Evolutionary conservation across 306 rosid genomes (phyloP).

Genomic region (Quercus robur): DNA sequence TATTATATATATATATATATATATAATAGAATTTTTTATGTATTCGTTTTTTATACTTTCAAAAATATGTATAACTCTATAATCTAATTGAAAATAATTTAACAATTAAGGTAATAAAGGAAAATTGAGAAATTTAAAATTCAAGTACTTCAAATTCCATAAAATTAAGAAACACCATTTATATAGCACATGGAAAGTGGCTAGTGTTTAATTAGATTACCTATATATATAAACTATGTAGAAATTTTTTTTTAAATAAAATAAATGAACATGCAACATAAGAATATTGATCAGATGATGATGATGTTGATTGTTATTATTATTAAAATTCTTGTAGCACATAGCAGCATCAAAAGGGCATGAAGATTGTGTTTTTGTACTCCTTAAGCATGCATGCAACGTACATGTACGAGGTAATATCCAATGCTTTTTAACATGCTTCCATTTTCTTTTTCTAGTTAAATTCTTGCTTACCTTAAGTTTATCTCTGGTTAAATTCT

Average conservation of each 20-base stretch:
- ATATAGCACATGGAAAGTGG: no score
- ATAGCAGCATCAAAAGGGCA: conserved; percentile 77
- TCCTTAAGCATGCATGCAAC: conserved; percentile 63
- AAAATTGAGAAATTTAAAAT: no score
- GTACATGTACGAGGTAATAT: conserved; percentile 55
- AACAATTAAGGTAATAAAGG: no score
- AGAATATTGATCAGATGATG: background rate
- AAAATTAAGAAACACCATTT: no score
- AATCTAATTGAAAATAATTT: no score
- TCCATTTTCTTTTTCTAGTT: background rate
- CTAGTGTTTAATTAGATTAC: no score
- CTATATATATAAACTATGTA: background rate
- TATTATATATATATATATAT: background rate
- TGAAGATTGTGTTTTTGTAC: conserved; percentile 64
- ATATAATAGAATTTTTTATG: no score
- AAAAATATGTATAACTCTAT: no score
- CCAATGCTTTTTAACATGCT: background rate
- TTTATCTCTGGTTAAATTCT: background rate
- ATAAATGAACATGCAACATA: background rate
- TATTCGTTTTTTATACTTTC: no score
- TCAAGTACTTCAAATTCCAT: no score
- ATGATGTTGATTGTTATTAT: background rate
- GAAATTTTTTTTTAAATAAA: background rate
- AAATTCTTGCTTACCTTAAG: background rate
- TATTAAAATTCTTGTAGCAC: conserved; percentile 41